These are phyloP conservation scores for Coniella vitis DNA, from an alignment of 2,329 filamentous ascomycete species.

Conservation along the genomic window DNA sequence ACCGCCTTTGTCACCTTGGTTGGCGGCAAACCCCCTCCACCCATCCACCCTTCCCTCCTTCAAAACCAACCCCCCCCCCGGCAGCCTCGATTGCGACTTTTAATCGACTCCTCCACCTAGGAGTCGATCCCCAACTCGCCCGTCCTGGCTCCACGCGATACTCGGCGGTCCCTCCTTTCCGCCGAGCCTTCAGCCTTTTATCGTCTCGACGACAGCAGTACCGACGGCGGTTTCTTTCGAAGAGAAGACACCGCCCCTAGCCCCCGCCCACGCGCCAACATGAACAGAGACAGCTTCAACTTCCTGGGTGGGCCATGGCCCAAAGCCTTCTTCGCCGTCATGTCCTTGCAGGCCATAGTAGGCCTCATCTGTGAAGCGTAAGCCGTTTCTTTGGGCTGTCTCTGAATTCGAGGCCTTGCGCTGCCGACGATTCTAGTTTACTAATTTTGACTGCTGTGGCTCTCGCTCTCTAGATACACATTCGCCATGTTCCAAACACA, in stretches of 20 bases:
- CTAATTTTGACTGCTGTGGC: background rate
- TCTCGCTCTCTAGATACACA: slow-evolving; percentile 62
- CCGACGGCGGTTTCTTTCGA: slow-evolving; percentile 26
- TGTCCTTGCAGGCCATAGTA: slow-evolving; percentile 69
- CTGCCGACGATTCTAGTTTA: background rate
- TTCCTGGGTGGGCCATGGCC: slow-evolving; percentile 82
- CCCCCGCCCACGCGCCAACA: slow-evolving; percentile 22
- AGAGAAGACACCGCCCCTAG: slow-evolving; percentile 28
- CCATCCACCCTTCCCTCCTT: slow-evolving; percentile 1
- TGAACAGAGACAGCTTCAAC: slow-evolving; percentile 53
- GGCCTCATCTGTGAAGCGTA: slow-evolving; percentile 84
- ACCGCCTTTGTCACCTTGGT: slow-evolving; percentile 5
- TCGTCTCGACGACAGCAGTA: slow-evolving; percentile 19
- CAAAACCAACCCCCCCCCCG: slow-evolving; percentile 4
- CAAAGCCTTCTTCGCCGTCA: slow-evolving; percentile 71
- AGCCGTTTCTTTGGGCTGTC: slow-evolving; percentile 33
- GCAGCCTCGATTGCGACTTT: background rate
- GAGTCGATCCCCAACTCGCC: slow-evolving; percentile 27
- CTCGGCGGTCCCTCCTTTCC: slow-evolving; percentile 38
- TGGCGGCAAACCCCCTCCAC: slow-evolving; percentile 1
- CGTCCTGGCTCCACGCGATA: slow-evolving; percentile 40
- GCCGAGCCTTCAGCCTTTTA: slow-evolving; percentile 27
- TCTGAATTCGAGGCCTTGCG: slow-evolving; percentile 7
- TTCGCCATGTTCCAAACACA: slow-evolving; percentile 78
- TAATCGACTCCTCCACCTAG: slow-evolving; percentile 18